Base-by-base conservation (phyloP, 2,329 filamentous ascomycete species). In the Aspergillus ochraceoroseus region DNA sequence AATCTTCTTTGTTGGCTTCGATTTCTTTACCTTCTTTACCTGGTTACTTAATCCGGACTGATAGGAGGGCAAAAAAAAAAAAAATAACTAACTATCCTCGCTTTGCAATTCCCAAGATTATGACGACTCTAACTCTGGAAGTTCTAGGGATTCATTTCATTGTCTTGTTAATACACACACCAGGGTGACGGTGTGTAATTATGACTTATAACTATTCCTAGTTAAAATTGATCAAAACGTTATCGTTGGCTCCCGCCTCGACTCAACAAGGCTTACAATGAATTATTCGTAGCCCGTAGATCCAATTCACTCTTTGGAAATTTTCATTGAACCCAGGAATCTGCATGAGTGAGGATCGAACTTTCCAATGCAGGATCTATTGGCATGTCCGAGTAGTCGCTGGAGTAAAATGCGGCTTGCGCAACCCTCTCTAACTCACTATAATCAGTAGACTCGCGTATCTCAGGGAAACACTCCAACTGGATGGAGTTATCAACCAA, bases 401-500 rank as follows among this genome's bases (percentile, higher is more conserved):
- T 36, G 13, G 27, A 34, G 15, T 38, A 32, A 9, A 25, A 29
- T 20, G 32, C 29, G 14, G 36, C 41, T 11, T 40, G 43, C 17
- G 44, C 31, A n/a, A 49, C 29, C 17, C 44, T 31, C 11, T 54
- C 50, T 8, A 73, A 67, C 14, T 66, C 60, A 20, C 29, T 40
- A 22, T 42, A 33, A 15, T 23, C 28, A 13, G 14, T 2, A 14
- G 23, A 18, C 23, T 34, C 28, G 5, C 20, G 22, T 14, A 27
- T 25, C 7, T 38, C 38, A 6, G 37, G 46, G 20, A 40, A 28
- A n/a, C 50, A 20, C 29, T 49, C 38, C 11, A 74, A 67, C 23
- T 67, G 60, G 22, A 67, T 63, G 25, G 66, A 59, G 34, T 71
- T 65, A 15, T 72, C 64, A 27, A 71, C 63, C 7, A 66, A 58